A percentile compares a stretch with the other conserved stretches of the same genome.
Evolutionary conservation across 2,329 filamentous ascomycete genomes (phyloP).

Genomic region (Trichoderma gracile): DNA sequence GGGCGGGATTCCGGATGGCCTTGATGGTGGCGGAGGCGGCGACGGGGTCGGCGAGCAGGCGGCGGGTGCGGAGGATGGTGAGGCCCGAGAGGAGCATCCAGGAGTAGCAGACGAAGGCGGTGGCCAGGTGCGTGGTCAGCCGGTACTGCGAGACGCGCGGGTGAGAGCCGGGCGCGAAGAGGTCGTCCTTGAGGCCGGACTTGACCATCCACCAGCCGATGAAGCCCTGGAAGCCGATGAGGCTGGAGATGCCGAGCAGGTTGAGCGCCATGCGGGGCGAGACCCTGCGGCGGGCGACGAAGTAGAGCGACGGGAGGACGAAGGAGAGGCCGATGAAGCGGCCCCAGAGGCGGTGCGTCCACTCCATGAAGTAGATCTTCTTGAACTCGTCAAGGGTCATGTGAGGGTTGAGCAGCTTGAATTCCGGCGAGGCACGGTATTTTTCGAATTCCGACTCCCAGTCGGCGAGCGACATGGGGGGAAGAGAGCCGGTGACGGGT

Average conservation of each 20-base stretch:
- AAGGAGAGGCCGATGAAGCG: constrained; percentile 88
- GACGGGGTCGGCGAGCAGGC: constrained; percentile 67
- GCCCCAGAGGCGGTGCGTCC: constrained; percentile 93
- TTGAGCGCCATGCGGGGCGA: constrained; percentile 74
- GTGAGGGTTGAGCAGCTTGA: constrained; percentile 83
- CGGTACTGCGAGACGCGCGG: constrained; percentile 95
- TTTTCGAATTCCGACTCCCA: constrained; percentile 94
- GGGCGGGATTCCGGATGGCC: constrained; percentile 64
- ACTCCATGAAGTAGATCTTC: constrained; percentile 99
- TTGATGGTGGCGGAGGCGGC: constrained; percentile 61
- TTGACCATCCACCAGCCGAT: constrained; percentile 99
- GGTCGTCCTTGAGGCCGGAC: constrained; percentile 90
- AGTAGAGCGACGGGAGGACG: constrained; percentile 83
- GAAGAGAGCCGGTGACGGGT: constrained; percentile 88
- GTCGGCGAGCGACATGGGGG: constrained; percentile 73
- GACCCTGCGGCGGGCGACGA: constrained; percentile 77
- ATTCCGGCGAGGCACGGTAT: constrained; percentile 91
- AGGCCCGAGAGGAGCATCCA: constrained; percentile 93
- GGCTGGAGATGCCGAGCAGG: constrained; percentile 76
- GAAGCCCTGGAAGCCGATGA: constrained; percentile 93
- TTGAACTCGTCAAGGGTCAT: constrained; percentile 96
- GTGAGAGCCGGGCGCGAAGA: constrained; percentile 87
- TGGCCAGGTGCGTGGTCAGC: constrained; percentile 82
- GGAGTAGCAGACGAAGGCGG: constrained; percentile 89
- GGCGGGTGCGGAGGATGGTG: constrained; percentile 74